Base-by-base conservation (phyloP, 805 yeast genomes). In the Wickerhamomyces ciferrii region DNA sequence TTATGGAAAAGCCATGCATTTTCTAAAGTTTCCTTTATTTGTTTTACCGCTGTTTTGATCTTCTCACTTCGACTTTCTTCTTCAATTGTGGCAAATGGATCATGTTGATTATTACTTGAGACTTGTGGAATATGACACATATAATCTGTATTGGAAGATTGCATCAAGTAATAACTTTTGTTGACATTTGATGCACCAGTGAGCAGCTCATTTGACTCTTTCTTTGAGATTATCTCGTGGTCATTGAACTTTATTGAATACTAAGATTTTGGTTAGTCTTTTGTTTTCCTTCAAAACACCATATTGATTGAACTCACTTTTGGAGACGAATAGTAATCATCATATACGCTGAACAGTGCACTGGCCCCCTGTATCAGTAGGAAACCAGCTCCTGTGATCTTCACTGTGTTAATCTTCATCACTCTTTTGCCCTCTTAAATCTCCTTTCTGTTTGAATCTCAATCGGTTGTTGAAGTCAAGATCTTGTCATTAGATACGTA, bases 251-350 rank as follows among this genome's bases (percentile, higher is more conserved):
- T 52, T 19, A 56, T 45, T 2, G 43, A 32, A 38, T 43, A 49
- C 59, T 56, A 42, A 11, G 25, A n/a, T 13, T n/a, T n/a, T n/a
- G n/a, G n/a, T n/a, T n/a, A n/a, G n/a, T n/a, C n/a, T n/a, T n/a
- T n/a, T n/a, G n/a, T n/a, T n/a, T n/a, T n/a, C n/a, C n/a, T n/a
- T n/a, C n/a, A n/a, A n/a, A n/a, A n/a, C n/a, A n/a, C n/a, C n/a
- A n/a, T n/a, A n/a, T n/a, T n/a, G n/a, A n/a, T 6, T 13, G 20
- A 15, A 42, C 56, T 9, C 38, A 58, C 61, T 37, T 56, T 57
- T 29, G 62, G 60, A 15, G 52, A 43, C 4, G 48, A 23, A 18
- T 48, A 52, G 11, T 54, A 10, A 39, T 57, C 62, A 1, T 56
- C 58, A 36, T 43, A 47, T 2, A 49, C 48, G 15, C 49, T 48